These are phyloP conservation scores for Zostera marina DNA, from an alignment of 116 monocot genomes.

Conservation along the genomic window DNA sequence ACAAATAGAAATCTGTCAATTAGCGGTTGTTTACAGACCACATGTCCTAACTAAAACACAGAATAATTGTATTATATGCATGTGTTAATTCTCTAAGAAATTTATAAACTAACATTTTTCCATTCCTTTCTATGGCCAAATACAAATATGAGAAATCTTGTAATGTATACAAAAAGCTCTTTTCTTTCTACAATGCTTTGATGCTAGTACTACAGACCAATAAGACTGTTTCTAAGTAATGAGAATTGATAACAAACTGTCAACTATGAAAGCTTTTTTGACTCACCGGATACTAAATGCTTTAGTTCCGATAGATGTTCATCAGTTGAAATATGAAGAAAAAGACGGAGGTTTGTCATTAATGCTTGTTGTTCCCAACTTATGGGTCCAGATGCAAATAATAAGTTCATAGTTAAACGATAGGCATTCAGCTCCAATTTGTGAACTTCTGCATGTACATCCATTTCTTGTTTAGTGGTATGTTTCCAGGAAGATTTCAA, in stretches of 20 bases:
- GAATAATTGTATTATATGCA: background rate
- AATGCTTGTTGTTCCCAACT: slow-evolving; percentile 77
- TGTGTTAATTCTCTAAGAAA: background rate
- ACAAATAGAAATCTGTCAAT: background rate
- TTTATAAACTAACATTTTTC: background rate
- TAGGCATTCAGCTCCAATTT: slow-evolving; percentile 55
- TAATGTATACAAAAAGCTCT: slow-evolving; percentile 1
- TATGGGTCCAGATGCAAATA: slow-evolving; percentile 49
- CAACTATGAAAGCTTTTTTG: slow-evolving; percentile 5
- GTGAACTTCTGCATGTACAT: slow-evolving; percentile 23
- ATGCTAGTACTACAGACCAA: background rate
- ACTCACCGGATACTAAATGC: slow-evolving; percentile 18
- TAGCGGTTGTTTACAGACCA: background rate
- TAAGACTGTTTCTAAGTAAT: too few relatives aligned
- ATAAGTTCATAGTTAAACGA: slow-evolving; percentile 31
- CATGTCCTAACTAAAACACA: background rate
- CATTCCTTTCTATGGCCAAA: slow-evolving; percentile 1
- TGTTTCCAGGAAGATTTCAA: slow-evolving; percentile 8
- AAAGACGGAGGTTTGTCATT: slow-evolving; percentile 56
- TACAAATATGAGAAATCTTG: background rate
- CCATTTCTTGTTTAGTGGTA: slow-evolving; percentile 7
- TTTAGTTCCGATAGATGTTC: slow-evolving; percentile 42
- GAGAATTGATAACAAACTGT: background rate
- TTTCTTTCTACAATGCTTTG: background rate
- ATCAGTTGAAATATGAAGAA: slow-evolving; percentile 71